These are phyloP conservation scores for Buddleja alternifolia DNA, from an alignment of 257 asterid genomes.

Conservation along the genomic window DNA sequence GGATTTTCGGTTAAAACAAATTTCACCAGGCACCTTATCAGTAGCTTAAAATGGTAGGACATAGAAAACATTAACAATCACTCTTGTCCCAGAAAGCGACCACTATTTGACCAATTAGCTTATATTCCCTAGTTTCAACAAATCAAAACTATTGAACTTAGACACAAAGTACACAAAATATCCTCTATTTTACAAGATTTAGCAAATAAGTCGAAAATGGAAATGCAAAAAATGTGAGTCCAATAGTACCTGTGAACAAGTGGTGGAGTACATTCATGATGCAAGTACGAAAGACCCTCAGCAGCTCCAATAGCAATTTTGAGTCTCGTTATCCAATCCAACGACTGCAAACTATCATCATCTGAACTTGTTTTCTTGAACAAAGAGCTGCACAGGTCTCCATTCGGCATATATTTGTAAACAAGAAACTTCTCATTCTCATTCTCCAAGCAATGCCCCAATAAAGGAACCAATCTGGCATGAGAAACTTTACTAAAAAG, in stretches of 20 bases:
- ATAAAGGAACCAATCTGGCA: slow-evolving; percentile 76
- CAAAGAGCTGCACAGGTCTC: slow-evolving; percentile 81
- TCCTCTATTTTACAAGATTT: too few species aligned
- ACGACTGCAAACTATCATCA: slow-evolving; percentile 63
- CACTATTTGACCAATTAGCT: background rate
- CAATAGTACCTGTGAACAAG: slow-evolving; percentile 85
- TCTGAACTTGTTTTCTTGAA: slow-evolving; percentile 66
- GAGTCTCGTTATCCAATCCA: slow-evolving; percentile 97
- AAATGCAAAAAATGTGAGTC: slow-evolving; percentile 10
- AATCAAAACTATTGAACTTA: background rate
- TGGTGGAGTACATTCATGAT: slow-evolving; percentile 89
- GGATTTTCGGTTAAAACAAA: background rate
- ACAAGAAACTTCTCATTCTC: slow-evolving; percentile 81
- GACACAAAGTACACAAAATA: too few species aligned
- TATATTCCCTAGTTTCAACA: background rate
- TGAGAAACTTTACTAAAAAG: slow-evolving; percentile 73
- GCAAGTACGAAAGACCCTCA: slow-evolving; percentile 80
- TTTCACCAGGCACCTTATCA: background rate
- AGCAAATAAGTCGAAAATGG: slow-evolving; percentile 1
- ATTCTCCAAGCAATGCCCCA: slow-evolving; percentile 93
- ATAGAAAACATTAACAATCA: background rate
- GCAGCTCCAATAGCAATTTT: slow-evolving; percentile 96
- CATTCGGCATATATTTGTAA: slow-evolving; percentile 82
- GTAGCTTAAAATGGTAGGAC: slow-evolving; percentile 25
- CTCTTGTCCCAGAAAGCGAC: too few species aligned